phyloP scores from a whole-genome alignment of 192 early-diverging fungal genomes.

The Coemansia biformis region DNA sequence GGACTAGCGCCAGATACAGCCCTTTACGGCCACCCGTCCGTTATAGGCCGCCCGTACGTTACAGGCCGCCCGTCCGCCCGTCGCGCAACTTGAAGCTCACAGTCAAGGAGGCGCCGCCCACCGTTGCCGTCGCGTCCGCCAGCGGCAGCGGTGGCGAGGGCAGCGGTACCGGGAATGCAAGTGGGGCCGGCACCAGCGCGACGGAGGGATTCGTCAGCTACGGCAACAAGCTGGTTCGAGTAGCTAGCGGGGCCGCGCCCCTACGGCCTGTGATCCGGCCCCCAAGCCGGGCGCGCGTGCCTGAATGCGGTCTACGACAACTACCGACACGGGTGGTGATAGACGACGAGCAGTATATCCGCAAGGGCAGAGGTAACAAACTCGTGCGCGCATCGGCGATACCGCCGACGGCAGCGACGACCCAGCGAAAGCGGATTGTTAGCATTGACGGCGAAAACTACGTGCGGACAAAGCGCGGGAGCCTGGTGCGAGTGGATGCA shows the following conservation, averaged over 20 bases:
- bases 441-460: slow-evolving; percentile 35
- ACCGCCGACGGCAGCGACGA: background rate
- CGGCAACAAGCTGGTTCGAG: slow-evolving; percentile 38
- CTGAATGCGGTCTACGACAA: too few relatives aligned
- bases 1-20: slow-evolving; percentile 7
- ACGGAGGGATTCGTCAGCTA: slow-evolving; percentile 18
- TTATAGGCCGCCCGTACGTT: background rate
- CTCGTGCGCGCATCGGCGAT: slow-evolving; percentile 21
- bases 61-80: slow-evolving; percentile 2
- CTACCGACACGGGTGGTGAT: slow-evolving; percentile 8
- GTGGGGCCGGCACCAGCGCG: background rate
- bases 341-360: slow-evolving; percentile 32
- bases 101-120: slow-evolving; percentile 3
- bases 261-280: background rate
- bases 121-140: too few relatives aligned
- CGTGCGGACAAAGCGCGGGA: slow-evolving; percentile 35
- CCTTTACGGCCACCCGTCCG: slow-evolving; percentile 16
- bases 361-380: slow-evolving; percentile 30
- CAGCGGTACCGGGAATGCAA: too few relatives aligned
- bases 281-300: background rate
- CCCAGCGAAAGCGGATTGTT: slow-evolving; percentile 6
- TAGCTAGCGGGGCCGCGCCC: slow-evolving; percentile 12
- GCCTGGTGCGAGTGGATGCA: slow-evolving; percentile 26
- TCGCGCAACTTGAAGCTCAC: slow-evolving; percentile 46
- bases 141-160: slow-evolving; percentile 1